Percentiles rank a stretch among this genome's conserved stretches.
phyloP scores from a whole-genome alignment of 2,329 filamentous ascomycete genomes.

The Diaporthe eres region DNA sequence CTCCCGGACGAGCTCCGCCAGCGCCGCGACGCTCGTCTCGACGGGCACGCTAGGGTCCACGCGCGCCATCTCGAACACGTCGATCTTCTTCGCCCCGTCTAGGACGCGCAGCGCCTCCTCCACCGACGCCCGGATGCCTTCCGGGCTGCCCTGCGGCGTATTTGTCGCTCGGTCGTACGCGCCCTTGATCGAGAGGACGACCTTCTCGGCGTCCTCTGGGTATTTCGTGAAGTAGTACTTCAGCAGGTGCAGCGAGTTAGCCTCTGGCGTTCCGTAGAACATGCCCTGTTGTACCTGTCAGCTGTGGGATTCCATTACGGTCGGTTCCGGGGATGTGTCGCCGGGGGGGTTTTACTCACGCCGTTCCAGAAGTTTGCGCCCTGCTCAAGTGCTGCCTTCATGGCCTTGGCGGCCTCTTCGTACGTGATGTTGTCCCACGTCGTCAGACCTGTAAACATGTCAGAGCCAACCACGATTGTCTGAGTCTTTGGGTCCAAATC shows the following conservation, averaged over 20 bases:
- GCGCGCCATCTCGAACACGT: constrained; percentile 69
- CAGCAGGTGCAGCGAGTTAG: constrained; percentile 67
- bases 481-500: constrained; percentile 38
- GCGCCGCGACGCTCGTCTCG: constrained; percentile 53
- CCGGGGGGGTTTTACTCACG: constrained; percentile 46
- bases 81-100: constrained; percentile 60
- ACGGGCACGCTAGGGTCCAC: constrained; percentile 59
- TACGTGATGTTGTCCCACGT: constrained; percentile 23
- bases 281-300: constrained; percentile 45
- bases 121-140: constrained; percentile 68
- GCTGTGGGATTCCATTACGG: not conserved
- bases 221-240: constrained; percentile 68
- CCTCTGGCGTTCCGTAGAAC: constrained; percentile 66
- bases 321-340: not conserved
- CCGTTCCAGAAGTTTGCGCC: constrained; percentile 71
- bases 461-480: not conserved
- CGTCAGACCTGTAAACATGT: constrained; percentile 8
- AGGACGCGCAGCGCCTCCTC: constrained; percentile 60
- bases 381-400: constrained; percentile 55
- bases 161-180: constrained; percentile 50
- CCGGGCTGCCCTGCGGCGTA: constrained; percentile 60
- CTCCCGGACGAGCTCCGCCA: constrained; percentile 55
- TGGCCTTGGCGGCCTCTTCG: constrained; percentile 23
- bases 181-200: constrained; percentile 70
- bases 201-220: constrained; percentile 68